phyloP scores from a whole-genome alignment of 331 rosid species.

The Acacia pycnantha region DNA sequence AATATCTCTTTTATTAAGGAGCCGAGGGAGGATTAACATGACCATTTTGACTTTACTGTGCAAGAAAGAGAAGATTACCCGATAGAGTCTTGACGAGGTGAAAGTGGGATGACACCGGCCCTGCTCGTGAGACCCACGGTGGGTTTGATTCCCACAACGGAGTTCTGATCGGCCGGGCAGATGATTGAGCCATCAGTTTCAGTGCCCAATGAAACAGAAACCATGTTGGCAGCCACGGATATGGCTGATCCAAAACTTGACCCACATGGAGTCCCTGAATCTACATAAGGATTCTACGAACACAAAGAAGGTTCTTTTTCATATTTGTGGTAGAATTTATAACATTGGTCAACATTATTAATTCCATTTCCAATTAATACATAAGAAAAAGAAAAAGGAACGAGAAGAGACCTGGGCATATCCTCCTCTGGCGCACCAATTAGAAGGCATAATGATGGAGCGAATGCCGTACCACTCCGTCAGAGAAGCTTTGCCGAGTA shows the following conservation, averaged over 20 bases:
- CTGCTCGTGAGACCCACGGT: slow-evolving; percentile 71
- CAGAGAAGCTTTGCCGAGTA: slow-evolving; percentile 59
- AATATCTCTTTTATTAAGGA: too few relatives aligned
- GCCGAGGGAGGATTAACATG: too few relatives aligned
- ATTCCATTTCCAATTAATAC: too few relatives aligned
- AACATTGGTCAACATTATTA: too few relatives aligned
- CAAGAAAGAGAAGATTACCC: slow-evolving; percentile 32
- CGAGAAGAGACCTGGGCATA: slow-evolving; percentile 34
- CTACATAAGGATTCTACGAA: slow-evolving; percentile 55
- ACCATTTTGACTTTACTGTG: not conserved
- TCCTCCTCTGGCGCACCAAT: slow-evolving; percentile 55
- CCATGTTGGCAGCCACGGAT: slow-evolving; percentile 62
- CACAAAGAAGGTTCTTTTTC: not conserved
- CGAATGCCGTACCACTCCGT: slow-evolving; percentile 46
- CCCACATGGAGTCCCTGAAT: slow-evolving; percentile 45
- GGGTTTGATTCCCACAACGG: slow-evolving; percentile 63
- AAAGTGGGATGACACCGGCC: slow-evolving; percentile 48
- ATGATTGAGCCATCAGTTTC: slow-evolving; percentile 55
- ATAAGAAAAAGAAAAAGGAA: not conserved
- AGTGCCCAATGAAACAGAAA: slow-evolving; percentile 52
- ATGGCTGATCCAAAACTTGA: slow-evolving; percentile 62
- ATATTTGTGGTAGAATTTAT: not conserved
- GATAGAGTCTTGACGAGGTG: slow-evolving; percentile 58
- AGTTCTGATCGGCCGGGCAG: slow-evolving; percentile 54
- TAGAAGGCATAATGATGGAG: not conserved